phyloP scores from a whole-genome alignment of 495 filamentous ascomycete species.

The Achaetomiella virescens region DNA sequence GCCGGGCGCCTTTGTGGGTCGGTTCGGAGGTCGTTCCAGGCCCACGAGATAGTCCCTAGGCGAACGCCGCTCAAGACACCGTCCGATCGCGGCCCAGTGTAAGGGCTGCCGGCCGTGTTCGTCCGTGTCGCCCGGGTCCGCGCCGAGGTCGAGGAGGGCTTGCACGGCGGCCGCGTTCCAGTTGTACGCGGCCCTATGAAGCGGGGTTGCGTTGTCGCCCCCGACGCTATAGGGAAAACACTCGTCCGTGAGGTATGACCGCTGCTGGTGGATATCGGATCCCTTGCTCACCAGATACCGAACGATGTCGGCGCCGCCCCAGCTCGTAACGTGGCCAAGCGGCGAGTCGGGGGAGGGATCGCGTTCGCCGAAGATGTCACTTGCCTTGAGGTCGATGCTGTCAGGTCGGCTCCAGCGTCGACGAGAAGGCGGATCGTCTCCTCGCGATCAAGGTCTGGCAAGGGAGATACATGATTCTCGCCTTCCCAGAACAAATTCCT shows the following conservation, averaged over 20 bases:
- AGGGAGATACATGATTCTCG: neutral
- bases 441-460: neutral
- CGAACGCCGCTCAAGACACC: neutral
- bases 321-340: neutral
- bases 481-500: neutral
- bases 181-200: neutral
- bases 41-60: neutral
- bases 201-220: constrained; percentile 1
- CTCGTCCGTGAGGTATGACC: neutral
- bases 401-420: neutral
- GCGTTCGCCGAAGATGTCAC: neutral
- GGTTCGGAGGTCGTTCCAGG: neutral
- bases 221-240: neutral
- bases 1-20: neutral
- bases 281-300: constrained; percentile 1
- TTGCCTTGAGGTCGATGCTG: neutral
- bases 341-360: neutral
- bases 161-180: neutral
- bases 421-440: constrained; percentile 3
- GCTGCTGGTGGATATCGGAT: constrained; percentile 1
- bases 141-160: neutral
- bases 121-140: constrained; percentile 1
- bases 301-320: constrained; percentile 1
- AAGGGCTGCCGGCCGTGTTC: neutral
- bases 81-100: neutral